Evolutionary conservation across 2,329 filamentous ascomycete species (phyloP).

Genomic region (Paecilomyces dactylethromorphus): DNA sequence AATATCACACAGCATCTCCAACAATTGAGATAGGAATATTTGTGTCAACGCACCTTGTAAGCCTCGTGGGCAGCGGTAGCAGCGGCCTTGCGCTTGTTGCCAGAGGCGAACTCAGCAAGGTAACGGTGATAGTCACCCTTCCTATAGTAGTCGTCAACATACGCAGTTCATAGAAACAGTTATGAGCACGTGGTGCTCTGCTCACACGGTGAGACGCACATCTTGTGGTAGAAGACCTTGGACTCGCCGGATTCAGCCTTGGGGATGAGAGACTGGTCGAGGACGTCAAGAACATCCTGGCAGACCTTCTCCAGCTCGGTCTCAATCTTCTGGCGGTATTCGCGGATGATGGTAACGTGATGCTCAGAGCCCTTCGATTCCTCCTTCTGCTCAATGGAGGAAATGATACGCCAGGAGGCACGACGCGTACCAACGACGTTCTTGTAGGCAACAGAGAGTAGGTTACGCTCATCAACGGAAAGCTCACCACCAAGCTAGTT

Average conservation of each 20-base stretch:
- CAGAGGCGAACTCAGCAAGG: constrained; percentile 91
- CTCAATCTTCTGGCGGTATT: constrained; percentile 99
- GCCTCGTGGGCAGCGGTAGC: constrained; percentile 93
- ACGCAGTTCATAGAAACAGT: not conserved
- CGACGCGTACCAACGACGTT: constrained; percentile 95
- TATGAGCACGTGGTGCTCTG: constrained; percentile 3
- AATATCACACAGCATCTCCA: not conserved
- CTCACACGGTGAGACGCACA: constrained; percentile 53
- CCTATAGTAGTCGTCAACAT: constrained; percentile 48
- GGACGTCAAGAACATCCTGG: constrained; percentile 91
- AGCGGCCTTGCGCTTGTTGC: constrained; percentile 90
- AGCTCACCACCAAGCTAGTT: constrained; percentile 59
- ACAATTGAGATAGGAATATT: not conserved
- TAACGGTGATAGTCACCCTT: constrained; percentile 99
- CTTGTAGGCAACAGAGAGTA: constrained; percentile 97
- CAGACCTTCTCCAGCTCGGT: constrained; percentile 94
- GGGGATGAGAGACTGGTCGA: constrained; percentile 89
- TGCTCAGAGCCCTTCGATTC: constrained; percentile 95
- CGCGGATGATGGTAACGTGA: constrained; percentile 88
- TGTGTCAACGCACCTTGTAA: constrained; percentile 70
- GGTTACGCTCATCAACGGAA: constrained; percentile 81
- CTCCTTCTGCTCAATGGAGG: constrained; percentile 99
- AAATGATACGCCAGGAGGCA: constrained; percentile 97
- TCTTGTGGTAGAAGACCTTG: constrained; percentile 99
- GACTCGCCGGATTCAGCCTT: constrained; percentile 93